Percentiles rank a stretch among this genome's conserved stretches.
Evolutionary conservation across 1,139 yeast species (phyloP).

Genomic region (Zygotorulaspora mrakii): DNA sequence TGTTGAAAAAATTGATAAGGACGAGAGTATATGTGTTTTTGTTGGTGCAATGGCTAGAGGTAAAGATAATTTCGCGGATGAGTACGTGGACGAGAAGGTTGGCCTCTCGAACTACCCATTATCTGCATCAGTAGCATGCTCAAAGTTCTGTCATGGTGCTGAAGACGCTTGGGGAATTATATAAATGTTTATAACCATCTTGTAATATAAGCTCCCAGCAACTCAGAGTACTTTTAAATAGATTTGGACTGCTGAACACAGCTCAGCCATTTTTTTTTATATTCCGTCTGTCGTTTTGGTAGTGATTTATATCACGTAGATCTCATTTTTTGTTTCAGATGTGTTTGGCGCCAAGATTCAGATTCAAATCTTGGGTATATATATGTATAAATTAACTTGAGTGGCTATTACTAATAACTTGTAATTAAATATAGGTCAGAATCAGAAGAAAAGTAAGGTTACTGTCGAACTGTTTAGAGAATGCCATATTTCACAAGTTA

Average conservation of each 20-base stretch:
- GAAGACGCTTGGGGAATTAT: constrained; percentile 94
- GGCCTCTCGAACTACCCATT: constrained; percentile 94
- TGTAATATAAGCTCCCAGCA: constrained; percentile 6
- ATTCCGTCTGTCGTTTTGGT: too few relatives aligned
- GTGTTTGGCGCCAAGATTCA: too few relatives aligned
- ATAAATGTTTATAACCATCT: constrained; percentile 30
- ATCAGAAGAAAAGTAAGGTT: too few relatives aligned
- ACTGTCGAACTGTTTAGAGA: too few relatives aligned
- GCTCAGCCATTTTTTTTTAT: too few relatives aligned
- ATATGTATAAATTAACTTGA: too few relatives aligned
- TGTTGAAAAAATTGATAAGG: constrained; percentile 71
- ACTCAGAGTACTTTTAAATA: not conserved
- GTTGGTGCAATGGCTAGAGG: constrained; percentile 99
- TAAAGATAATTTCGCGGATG: constrained; percentile 94
- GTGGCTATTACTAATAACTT: too few relatives aligned
- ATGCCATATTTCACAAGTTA: constrained; percentile 30
- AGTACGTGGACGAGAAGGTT: constrained; percentile 90
- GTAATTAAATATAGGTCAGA: too few relatives aligned
- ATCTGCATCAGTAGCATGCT: constrained; percentile 96
- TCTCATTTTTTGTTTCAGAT: constrained; percentile 2
- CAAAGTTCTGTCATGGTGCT: constrained; percentile 97
- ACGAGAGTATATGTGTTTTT: constrained; percentile 93
- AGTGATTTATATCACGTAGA: not conserved
- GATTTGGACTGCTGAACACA: too few relatives aligned
- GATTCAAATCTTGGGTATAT: too few relatives aligned